phyloP scores from a whole-genome alignment of 305 asterid genomes.

The Rubia tinctorum region DNA sequence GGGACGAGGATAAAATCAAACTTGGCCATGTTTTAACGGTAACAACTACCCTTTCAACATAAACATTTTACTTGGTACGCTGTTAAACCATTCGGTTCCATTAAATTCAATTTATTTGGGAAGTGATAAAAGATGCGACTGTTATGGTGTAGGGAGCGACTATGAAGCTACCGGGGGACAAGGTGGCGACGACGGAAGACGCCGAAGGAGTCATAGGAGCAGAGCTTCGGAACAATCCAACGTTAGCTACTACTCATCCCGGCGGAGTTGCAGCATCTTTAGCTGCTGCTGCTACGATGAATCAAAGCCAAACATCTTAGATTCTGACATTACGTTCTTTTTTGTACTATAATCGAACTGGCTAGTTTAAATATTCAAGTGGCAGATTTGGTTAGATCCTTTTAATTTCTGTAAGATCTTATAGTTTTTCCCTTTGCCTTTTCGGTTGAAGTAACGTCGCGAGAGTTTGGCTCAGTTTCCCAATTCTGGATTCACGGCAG shows the following conservation, averaged over 20 bases:
- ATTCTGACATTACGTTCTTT: too few relatives aligned
- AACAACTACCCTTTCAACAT: background rate
- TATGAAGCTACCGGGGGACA: slow-evolving; percentile 20
- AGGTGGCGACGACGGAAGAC: slow-evolving; percentile 29
- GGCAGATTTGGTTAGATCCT: too few relatives aligned
- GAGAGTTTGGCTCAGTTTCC: too few relatives aligned
- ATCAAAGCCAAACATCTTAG: slow-evolving; percentile 17
- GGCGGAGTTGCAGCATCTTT: slow-evolving; percentile 34
- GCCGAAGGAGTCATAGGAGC: slow-evolving; percentile 26
- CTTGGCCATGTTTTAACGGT: slow-evolving; percentile 34
- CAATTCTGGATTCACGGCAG: too few relatives aligned
- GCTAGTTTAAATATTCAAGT: background rate
- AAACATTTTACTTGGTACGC: background rate
- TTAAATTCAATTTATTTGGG: background rate
- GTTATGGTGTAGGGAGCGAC: slow-evolving; percentile 21
- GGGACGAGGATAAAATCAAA: slow-evolving; percentile 37
- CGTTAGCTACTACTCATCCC: slow-evolving; percentile 10
- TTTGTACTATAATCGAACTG: background rate
- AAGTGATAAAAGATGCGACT: too few relatives aligned
- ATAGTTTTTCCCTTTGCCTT: too few relatives aligned
- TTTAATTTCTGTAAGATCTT: too few relatives aligned
- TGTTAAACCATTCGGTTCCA: background rate
- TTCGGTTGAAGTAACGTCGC: too few relatives aligned
- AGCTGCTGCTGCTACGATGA: slow-evolving; percentile 32
- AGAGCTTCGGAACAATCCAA: slow-evolving; percentile 23